Evolutionary conservation across 257 asterid genomes (phyloP).

Genomic region (Gentiana dahurica): DNA sequence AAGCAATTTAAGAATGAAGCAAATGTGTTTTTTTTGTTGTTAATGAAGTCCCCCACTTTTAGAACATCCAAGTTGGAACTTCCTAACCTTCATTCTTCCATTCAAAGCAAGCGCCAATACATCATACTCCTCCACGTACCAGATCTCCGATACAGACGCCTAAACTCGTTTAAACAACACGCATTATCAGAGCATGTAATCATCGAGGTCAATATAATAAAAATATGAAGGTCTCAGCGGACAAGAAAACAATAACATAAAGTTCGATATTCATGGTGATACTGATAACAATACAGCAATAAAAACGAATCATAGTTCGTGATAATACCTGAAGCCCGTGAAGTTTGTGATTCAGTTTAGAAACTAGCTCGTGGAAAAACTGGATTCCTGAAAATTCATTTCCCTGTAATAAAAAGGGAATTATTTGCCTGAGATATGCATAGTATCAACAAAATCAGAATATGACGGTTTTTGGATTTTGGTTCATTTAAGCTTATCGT

Average conservation of each 20-base stretch:
- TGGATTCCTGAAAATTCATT: constrained; percentile 35
- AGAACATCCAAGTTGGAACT: constrained; percentile 46
- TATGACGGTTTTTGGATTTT: too few species aligned
- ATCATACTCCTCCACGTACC: constrained; percentile 93
- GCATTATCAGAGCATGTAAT: too few species aligned
- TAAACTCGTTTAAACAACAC: constrained; percentile 16
- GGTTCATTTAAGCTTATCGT: too few species aligned
- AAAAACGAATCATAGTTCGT: constrained; percentile 2
- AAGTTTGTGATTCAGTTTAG: constrained; percentile 48
- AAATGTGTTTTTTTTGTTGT: not conserved
- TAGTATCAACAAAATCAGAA: too few species aligned
- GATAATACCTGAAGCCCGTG: constrained; percentile 53
- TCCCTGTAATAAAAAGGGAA: constrained; percentile 25
- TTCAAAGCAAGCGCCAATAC: constrained; percentile 76
- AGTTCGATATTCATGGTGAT: not conserved
- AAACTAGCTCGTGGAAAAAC: constrained; percentile 56
- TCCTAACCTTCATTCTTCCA: constrained; percentile 59
- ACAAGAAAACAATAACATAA: too few species aligned
- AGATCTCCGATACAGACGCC: constrained; percentile 75
- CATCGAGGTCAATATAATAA: too few species aligned
- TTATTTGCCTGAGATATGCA: too few species aligned
- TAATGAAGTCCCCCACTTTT: constrained; percentile 15
- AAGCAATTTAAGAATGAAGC: too few species aligned
- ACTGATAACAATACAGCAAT: not conserved
- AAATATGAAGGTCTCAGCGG: not conserved